A percentile compares a stretch with the other conserved stretches of the same genome.
phyloP scores from a whole-genome alignment of 2,329 filamentous ascomycete species.

The Aureobasidium mangrovei region DNA sequence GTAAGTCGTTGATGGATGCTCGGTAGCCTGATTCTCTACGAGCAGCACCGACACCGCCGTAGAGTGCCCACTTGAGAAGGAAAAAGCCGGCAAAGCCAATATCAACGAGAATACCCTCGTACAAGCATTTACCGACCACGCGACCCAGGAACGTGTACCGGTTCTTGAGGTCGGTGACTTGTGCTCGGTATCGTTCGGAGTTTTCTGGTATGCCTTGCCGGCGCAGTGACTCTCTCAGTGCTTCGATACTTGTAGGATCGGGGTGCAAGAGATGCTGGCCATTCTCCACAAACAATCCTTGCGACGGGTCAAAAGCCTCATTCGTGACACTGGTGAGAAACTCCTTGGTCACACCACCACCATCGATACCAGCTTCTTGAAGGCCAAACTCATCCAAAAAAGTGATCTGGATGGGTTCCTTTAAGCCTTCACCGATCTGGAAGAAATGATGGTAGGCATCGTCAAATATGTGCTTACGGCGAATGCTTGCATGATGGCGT shows the following conservation, averaged over 20 bases:
- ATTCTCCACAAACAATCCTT: conserved; percentile 66
- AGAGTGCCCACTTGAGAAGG: conserved; percentile 85
- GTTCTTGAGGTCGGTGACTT: conserved; percentile 54
- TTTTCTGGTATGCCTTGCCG: conserved; percentile 44
- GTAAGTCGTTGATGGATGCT: conserved; percentile 87
- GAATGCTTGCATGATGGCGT: conserved; percentile 64
- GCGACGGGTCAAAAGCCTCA: conserved; percentile 62
- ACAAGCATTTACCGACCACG: conserved; percentile 91
- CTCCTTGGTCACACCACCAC: conserved; percentile 94
- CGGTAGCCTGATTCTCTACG: conserved; percentile 66
- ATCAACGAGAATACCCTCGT: conserved; percentile 92
- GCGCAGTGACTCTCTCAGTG: background rate
- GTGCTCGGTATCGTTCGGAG: conserved; percentile 48
- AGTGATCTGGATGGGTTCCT: conserved; percentile 92
- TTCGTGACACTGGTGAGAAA: conserved; percentile 83
- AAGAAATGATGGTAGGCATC: conserved; percentile 84
- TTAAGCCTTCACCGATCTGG: conserved; percentile 67
- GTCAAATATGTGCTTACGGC: conserved; percentile 68
- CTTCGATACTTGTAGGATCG: conserved; percentile 51
- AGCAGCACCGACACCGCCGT: conserved; percentile 53
- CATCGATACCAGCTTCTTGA: conserved; percentile 87
- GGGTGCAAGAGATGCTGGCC: conserved; percentile 81
- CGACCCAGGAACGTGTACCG: conserved; percentile 88
- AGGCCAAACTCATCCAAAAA: conserved; percentile 88
- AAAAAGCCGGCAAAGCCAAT: conserved; percentile 93